phyloP scores from a whole-genome alignment of 208 protist genomes.

The Wallacemonas sp. region DNA sequence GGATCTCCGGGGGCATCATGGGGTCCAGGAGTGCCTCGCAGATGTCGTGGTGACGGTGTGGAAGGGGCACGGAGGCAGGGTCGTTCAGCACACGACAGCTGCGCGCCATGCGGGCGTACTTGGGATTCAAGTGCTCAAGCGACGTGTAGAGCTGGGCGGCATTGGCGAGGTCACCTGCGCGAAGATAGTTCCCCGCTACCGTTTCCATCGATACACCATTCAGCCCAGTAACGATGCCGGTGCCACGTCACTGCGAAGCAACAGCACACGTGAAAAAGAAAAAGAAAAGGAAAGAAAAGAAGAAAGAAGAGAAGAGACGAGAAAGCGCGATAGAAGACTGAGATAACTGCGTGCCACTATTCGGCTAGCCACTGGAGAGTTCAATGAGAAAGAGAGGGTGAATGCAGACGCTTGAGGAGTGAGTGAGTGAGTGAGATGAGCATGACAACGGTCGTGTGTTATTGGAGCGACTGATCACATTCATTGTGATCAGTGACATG shows the following conservation, averaged over 20 bases:
- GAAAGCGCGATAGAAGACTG: no score
- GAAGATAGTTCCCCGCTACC: conserved; percentile 67
- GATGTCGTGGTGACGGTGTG: conserved; percentile 74
- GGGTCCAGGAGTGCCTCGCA: conserved; percentile 83
- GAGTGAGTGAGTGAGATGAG: no score
- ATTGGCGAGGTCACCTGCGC: conserved; percentile 67
- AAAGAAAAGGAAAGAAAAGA: conserved; percentile 14
- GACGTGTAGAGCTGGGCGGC: conserved; percentile 76
- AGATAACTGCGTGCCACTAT: no score
- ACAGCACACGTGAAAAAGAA: not conserved
- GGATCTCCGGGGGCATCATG: conserved; percentile 48
- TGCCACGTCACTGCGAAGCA: not conserved
- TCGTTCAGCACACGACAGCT: conserved; percentile 73
- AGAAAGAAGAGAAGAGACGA: conserved; percentile 7
- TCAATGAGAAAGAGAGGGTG: no score
- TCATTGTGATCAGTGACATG: no score
- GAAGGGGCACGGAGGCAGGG: conserved; percentile 63
- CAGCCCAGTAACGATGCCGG: not conserved
- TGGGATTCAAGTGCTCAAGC: conserved; percentile 68
- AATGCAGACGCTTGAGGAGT: no score
- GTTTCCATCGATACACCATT: conserved; percentile 56
- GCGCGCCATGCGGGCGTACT: conserved; percentile 71
- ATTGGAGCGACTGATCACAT: no score
- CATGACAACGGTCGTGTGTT: no score
- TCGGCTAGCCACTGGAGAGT: no score